Conservation (phyloP, 2,329 filamentous ascomycete genomes). For the Decorospora gaudefroyi region DNA sequence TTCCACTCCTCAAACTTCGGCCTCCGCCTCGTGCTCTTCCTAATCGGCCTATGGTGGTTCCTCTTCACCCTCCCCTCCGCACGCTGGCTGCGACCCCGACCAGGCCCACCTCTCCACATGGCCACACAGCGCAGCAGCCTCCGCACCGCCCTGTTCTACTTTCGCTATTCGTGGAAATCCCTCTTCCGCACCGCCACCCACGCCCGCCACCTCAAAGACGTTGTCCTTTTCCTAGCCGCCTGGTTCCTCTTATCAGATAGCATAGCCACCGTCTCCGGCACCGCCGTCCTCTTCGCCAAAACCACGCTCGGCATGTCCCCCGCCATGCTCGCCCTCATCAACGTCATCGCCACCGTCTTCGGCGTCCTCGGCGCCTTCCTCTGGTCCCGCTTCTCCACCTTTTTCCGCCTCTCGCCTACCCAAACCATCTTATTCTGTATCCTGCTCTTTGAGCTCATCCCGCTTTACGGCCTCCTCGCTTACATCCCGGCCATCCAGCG, state of each 20-base stretch:
- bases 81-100: conserved; percentile 83
- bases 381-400: conserved; percentile 78
- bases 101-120: conserved; percentile 71
- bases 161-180: conserved; percentile 82
- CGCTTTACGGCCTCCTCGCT: conserved; percentile 85
- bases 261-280: conserved; percentile 91
- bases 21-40: conserved; percentile 81
- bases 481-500: conserved; percentile 79
- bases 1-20: conserved; percentile 76
- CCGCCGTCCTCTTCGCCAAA: conserved; percentile 94
- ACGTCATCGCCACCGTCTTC: conserved; percentile 82
- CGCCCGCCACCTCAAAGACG: conserved; percentile 72
- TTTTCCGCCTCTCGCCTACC: conserved; percentile 71
- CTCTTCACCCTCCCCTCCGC: conserved; percentile 86
- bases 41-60: conserved; percentile 92
- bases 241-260: conserved; percentile 97
- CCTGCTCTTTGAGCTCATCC: conserved; percentile 86
- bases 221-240: conserved; percentile 77
- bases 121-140: conserved; percentile 30
- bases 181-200: conserved; percentile 78
- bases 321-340: conserved; percentile 87
- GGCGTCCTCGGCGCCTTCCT: conserved; percentile 87
- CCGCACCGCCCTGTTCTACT: conserved; percentile 69
- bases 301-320: conserved; percentile 88
- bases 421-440: conserved; percentile 95